These are phyloP conservation scores for Eimeria acervulina DNA, from an alignment of 169 alveolate genomes.

Conservation along the genomic window DNA sequence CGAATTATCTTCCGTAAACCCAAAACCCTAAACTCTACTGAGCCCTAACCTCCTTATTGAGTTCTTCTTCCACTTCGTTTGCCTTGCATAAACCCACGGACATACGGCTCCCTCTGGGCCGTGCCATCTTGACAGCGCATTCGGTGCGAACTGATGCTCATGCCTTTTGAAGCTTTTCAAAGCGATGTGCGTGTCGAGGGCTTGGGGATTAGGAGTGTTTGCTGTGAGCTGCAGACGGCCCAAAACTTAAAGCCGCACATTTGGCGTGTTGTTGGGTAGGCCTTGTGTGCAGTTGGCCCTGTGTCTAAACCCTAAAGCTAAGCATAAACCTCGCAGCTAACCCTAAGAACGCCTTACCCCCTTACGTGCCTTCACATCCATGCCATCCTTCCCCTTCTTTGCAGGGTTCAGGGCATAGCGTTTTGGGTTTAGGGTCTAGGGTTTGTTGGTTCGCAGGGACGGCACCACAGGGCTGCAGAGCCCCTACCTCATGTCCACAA, in stretches of 20 bases:
- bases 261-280: constrained; percentile 43
- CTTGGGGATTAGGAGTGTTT: constrained; percentile 15
- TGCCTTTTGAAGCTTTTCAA: neutral
- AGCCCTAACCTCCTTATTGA: neutral
- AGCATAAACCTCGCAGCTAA: neutral
- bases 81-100: neutral
- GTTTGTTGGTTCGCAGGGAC: constrained; percentile 1
- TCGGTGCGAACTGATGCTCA: neutral
- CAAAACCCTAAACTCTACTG: neutral
- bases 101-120: neutral
- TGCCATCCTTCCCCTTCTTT: neutral
- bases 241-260: constrained; percentile 28
- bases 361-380: neutral
- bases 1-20: constrained; percentile 39
- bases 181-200: neutral
- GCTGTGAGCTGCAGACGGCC: constrained; percentile 67
- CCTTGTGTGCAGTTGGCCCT: neutral
- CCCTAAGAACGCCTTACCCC: neutral
- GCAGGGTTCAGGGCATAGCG: neutral
- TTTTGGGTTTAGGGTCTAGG: neutral
- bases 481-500: constrained; percentile 69
- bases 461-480: constrained; percentile 58
- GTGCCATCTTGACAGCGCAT: neutral
- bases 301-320: neutral
- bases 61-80: neutral